A percentile compares a stretch with the other conserved stretches of the same genome.
These are phyloP conservation scores for Wickerhamiella sergipiensis DNA, from an alignment of 805 yeast genomes.

Conservation along the genomic window DNA sequence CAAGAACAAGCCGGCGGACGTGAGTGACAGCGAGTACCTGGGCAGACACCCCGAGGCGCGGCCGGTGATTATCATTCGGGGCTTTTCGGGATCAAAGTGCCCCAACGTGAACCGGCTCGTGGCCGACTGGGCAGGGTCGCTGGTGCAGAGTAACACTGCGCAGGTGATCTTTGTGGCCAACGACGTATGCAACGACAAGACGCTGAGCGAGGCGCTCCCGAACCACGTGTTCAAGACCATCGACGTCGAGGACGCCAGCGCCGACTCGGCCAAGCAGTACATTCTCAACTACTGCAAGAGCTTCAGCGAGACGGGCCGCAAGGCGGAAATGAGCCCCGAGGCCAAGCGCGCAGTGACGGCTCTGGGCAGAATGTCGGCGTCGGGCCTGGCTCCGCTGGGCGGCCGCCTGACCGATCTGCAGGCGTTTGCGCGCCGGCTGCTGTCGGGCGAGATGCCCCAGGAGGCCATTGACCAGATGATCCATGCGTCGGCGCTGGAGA, in stretches of 20 bases:
- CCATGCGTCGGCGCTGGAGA: constrained; percentile 73
- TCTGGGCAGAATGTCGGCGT: neutral
- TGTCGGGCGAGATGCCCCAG: constrained; percentile 71
- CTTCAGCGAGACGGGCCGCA: constrained; percentile 18
- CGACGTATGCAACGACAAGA: constrained; percentile 64
- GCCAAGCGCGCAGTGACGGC: constrained; percentile 30
- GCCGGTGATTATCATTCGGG: constrained; percentile 15
- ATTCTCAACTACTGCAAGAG: constrained; percentile 30
- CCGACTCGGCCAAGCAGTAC: constrained; percentile 53
- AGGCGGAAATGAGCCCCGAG: neutral
- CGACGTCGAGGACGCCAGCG: constrained; percentile 68
- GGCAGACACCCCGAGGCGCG: constrained; percentile 11
- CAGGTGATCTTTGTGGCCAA: constrained; percentile 82
- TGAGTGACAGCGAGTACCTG: constrained; percentile 9
- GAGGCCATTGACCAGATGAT: constrained; percentile 72
- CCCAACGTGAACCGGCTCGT: constrained; percentile 45
- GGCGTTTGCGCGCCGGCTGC: constrained; percentile 73
- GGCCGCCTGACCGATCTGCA: constrained; percentile 93
- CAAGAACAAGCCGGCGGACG: constrained; percentile 20
- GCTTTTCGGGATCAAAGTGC: constrained; percentile 13
- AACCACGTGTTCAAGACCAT: constrained; percentile 72
- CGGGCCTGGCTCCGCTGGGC: constrained; percentile 56
- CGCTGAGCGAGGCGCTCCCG: constrained; percentile 62
- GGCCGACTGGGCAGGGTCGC: constrained; percentile 78
- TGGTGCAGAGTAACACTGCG: constrained; percentile 67